These are phyloP conservation scores for Solanum medicagineum DNA, from an alignment of 257 asterid species.

Conservation along the genomic window DNA sequence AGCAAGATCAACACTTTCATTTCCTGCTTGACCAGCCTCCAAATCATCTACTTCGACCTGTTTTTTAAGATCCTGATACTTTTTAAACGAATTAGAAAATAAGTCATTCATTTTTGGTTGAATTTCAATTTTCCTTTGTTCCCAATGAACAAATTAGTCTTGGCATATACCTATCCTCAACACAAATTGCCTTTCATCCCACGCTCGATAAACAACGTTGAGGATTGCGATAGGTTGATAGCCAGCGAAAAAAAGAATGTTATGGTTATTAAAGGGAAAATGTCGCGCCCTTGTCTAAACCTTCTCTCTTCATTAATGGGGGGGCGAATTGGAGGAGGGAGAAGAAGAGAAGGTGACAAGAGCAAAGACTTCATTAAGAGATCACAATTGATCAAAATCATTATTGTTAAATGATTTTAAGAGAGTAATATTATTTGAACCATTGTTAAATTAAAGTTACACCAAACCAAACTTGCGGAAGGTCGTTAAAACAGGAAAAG, in stretches of 20 bases:
- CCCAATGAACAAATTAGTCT: background rate
- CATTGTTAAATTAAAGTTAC: background rate
- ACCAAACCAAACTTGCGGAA: constrained; percentile 10
- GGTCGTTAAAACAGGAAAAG: constrained; percentile 20
- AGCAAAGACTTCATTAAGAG: constrained; percentile 11
- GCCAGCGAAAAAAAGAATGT: background rate
- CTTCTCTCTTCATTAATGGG: constrained; percentile 10
- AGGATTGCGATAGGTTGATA: background rate
- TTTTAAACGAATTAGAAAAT: constrained; percentile 25
- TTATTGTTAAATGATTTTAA: background rate
- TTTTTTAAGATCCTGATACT: constrained; percentile 22
- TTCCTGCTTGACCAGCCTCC: constrained; percentile 9
- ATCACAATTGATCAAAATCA: background rate
- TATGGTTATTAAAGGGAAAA: background rate
- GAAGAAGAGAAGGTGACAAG: constrained; percentile 19
- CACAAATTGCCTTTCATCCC: background rate
- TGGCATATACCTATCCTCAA: background rate
- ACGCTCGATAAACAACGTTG: background rate
- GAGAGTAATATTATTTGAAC: constrained; percentile 8
- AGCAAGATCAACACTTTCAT: constrained; percentile 12
- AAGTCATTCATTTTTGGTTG: constrained; percentile 27
- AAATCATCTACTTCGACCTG: constrained; percentile 28
- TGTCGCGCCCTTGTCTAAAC: background rate
- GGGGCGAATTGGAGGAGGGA: constrained; percentile 10
- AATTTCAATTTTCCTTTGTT: background rate